Evolutionary conservation across 495 filamentous ascomycete species (phyloP).

Genomic region (Clohesyomyces aquaticus): DNA sequence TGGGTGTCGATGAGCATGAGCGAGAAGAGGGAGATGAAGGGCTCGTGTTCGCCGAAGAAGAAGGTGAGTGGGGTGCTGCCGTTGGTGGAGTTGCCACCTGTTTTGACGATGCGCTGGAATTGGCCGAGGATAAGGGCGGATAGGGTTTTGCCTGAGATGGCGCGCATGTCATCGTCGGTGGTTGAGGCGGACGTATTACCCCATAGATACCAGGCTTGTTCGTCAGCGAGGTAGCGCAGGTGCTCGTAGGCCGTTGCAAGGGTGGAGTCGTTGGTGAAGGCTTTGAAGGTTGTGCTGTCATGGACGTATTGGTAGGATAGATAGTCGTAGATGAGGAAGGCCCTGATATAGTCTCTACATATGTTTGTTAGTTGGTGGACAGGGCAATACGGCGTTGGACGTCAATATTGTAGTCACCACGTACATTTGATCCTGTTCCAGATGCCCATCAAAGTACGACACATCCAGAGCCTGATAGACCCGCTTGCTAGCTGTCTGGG

Average conservation of each 20-base stretch:
- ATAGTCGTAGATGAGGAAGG: slow-evolving; percentile 69
- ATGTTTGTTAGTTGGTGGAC: background rate
- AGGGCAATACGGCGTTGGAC: background rate
- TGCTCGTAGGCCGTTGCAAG: slow-evolving; percentile 53
- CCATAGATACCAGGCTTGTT: slow-evolving; percentile 62
- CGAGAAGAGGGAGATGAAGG: slow-evolving; percentile 73
- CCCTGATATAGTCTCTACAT: slow-evolving; percentile 56
- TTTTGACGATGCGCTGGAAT: slow-evolving; percentile 55
- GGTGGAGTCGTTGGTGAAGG: slow-evolving; percentile 48
- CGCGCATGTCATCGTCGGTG: slow-evolving; percentile 52
- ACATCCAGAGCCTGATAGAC: slow-evolving; percentile 22
- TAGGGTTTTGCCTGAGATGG: slow-evolving; percentile 69
- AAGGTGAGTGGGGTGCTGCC: slow-evolving; percentile 60
- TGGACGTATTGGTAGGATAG: slow-evolving; percentile 71
- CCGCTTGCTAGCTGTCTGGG: background rate
- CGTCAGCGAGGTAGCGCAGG: slow-evolving; percentile 66
- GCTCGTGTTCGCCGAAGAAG: slow-evolving; percentile 69
- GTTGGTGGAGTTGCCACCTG: slow-evolving; percentile 31
- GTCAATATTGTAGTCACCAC: slow-evolving; percentile 1
- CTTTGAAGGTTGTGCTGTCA: slow-evolving; percentile 61
- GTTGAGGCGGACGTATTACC: slow-evolving; percentile 52
- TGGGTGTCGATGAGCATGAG: slow-evolving; percentile 60
- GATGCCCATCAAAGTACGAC: slow-evolving; percentile 10
- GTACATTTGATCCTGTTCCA: slow-evolving; percentile 29
- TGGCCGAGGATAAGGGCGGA: slow-evolving; percentile 63